phyloP scores from a whole-genome alignment of 208 protist genomes.

The Wallacemonas collosoma region DNA sequence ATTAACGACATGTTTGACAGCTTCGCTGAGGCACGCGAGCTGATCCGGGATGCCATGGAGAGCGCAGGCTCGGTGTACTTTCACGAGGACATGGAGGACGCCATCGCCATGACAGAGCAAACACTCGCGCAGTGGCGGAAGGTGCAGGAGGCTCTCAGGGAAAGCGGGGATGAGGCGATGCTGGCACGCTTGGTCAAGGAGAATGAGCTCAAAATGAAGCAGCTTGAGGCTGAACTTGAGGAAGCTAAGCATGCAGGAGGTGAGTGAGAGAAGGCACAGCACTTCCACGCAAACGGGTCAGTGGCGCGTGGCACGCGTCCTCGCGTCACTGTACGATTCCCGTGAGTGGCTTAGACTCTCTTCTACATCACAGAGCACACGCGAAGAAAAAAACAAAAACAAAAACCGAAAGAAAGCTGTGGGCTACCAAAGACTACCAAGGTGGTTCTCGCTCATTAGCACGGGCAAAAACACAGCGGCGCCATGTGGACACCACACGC shows the following conservation, averaged over 20 bases:
- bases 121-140: constrained; percentile 53
- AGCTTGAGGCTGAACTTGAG: constrained; percentile 68
- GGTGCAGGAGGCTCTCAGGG: constrained; percentile 34
- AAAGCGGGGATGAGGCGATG: constrained; percentile 26
- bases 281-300: too few species aligned
- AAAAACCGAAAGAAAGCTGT: too few species aligned
- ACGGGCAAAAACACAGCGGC: too few species aligned
- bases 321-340: not conserved
- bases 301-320: not conserved
- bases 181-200: constrained; percentile 47
- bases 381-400: too few species aligned
- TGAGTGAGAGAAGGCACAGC: constrained; percentile 8
- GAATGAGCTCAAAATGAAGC: constrained; percentile 70
- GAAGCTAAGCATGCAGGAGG: constrained; percentile 29
- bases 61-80: constrained; percentile 73
- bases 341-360: not conserved
- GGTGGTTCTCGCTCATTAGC: too few species aligned
- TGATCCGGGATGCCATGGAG: constrained; percentile 69
- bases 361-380: too few species aligned
- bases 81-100: constrained; percentile 72
- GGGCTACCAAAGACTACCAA: too few species aligned
- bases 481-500: too few species aligned
- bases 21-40: constrained; percentile 65
- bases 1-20: constrained; percentile 60
- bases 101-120: constrained; percentile 45